These are phyloP conservation scores for Protostelium mycophagum DNA, from an alignment of 78 protist genomes.

Conservation along the genomic window DNA sequence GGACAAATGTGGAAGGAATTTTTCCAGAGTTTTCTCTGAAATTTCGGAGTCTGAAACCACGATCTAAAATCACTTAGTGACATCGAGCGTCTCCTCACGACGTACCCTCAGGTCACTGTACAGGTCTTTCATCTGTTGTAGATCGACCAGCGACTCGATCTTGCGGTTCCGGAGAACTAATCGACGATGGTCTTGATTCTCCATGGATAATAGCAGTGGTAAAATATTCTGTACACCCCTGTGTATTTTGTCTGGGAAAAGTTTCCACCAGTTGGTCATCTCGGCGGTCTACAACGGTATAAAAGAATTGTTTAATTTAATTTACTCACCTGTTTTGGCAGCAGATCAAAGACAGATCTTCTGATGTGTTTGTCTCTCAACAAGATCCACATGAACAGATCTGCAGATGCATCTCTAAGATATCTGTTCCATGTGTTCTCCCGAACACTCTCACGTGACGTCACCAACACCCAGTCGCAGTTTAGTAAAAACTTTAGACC, in stretches of 20 bases:
- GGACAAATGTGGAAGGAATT: background rate
- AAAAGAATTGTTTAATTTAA: background rate
- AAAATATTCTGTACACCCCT: background rate
- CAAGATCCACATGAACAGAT: background rate
- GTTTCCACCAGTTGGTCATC: background rate
- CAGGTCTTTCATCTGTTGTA: background rate
- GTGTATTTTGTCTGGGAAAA: background rate
- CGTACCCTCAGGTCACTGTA: background rate
- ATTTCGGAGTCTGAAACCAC: background rate
- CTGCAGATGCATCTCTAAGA: background rate
- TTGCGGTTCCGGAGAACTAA: background rate
- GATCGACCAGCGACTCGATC: background rate
- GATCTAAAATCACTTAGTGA: background rate
- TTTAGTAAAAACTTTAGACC: background rate
- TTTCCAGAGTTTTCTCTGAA: background rate
- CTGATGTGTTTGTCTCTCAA: background rate
- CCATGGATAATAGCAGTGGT: background rate
- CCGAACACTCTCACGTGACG: background rate
- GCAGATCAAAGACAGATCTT: background rate
- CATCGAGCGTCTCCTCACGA: background rate
- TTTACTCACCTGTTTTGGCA: background rate
- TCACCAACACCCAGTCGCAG: background rate
- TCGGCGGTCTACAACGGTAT: background rate
- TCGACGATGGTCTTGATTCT: background rate
- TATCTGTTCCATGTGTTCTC: background rate